Evolutionary conservation across 768 basidiomycete genomes (phyloP).

Genomic region (Agrocybe pediades): DNA sequence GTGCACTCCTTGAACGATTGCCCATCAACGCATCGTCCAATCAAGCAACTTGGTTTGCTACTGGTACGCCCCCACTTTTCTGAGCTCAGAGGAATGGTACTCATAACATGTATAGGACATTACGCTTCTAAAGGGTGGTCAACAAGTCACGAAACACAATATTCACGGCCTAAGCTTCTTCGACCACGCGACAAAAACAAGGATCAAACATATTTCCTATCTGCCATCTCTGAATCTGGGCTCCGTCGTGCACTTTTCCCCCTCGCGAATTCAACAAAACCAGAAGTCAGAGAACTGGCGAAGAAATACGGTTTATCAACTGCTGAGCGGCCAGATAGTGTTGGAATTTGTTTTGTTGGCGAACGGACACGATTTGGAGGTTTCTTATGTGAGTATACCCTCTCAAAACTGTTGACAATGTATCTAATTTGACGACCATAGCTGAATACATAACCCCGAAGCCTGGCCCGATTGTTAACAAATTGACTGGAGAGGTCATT

Average conservation of each 20-base stretch:
- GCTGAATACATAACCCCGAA: conserved; percentile 76
- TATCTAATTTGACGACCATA: conserved; percentile 28
- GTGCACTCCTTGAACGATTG: conserved; percentile 74
- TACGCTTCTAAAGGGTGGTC: conserved; percentile 76
- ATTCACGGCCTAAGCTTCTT: conserved; percentile 51
- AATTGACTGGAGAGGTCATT: conserved; percentile 52
- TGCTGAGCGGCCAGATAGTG: conserved; percentile 79
- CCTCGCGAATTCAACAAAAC: conserved; percentile 65
- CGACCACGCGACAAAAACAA: conserved; percentile 63
- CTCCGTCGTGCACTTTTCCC: conserved; percentile 80
- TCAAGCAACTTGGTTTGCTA: conserved; percentile 73
- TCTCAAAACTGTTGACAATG: neutral
- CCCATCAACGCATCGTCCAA: conserved; percentile 26
- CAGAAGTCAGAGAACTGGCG: conserved; percentile 75
- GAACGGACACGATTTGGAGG: conserved; percentile 69
- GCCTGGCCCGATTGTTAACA: conserved; percentile 69
- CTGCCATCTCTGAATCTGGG: conserved; percentile 68
- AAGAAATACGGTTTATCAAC: conserved; percentile 62
- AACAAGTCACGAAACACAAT: neutral
- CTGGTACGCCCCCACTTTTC: conserved; percentile 46
- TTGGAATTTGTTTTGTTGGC: conserved; percentile 95
- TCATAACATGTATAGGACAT: conserved; percentile 57
- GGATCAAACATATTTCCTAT: conserved; percentile 93
- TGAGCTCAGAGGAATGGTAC: neutral
- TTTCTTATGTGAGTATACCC: conserved; percentile 62